Evolutionary conservation across 179 eudicot genomes (phyloP).

Genomic region (Pouteria campechiana): DNA sequence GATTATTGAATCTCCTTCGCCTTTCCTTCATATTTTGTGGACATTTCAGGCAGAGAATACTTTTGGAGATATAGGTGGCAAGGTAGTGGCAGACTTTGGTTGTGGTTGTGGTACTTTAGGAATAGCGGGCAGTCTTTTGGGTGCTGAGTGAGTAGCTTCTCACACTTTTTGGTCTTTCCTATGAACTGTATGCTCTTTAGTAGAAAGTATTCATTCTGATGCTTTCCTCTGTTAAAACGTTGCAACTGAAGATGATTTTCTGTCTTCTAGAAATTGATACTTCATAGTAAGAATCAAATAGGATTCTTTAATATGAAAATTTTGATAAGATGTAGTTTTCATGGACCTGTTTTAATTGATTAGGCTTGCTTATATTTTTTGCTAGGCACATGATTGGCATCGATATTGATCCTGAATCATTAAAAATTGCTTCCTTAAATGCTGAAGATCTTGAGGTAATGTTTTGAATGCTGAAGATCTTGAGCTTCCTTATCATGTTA

Average conservation of each 20-base stretch:
- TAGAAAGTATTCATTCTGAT: not conserved
- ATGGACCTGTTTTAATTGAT: no score
- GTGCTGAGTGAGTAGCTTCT: constrained; percentile 58
- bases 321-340: no score
- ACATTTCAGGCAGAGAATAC: constrained; percentile 92
- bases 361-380: no score
- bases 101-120: constrained; percentile 98
- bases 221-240: no score
- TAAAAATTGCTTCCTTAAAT: constrained; percentile 65
- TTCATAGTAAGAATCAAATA: no score
- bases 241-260: no score
- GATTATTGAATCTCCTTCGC: no score
- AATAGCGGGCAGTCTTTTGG: constrained; percentile 81
- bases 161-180: not conserved
- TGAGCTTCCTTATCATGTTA: not conserved
- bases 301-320: no score
- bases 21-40: not conserved
- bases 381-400: constrained; percentile 65
- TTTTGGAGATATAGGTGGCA: constrained; percentile 63
- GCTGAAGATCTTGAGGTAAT: constrained; percentile 89
- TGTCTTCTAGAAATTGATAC: not conserved
- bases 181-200: not conserved
- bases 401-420: constrained; percentile 72
- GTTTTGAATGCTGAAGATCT: no score
- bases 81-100: constrained; percentile 94